Evolutionary conservation across 345 rosid species (phyloP).

Genomic region (Pugionium cornutum): DNA sequence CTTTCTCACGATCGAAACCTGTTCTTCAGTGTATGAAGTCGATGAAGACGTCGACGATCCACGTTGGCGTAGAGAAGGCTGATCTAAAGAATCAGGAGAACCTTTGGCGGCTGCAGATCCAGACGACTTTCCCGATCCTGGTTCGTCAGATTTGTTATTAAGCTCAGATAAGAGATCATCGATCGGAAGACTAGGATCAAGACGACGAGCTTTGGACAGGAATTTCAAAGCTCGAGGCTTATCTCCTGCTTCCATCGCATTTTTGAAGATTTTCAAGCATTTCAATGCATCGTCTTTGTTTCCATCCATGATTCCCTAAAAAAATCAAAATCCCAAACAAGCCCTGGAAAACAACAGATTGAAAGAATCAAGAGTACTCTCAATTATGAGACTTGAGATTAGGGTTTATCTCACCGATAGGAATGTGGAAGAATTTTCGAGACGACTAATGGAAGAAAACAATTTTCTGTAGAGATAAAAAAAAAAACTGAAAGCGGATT

Average conservation of each 20-base stretch:
- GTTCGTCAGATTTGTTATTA: slow-evolving; percentile 38
- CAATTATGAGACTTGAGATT: slow-evolving; percentile 21
- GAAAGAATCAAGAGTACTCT: slow-evolving; percentile 32
- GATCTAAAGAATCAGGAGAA: slow-evolving; percentile 41
- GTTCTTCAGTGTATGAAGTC: slow-evolving; percentile 64
- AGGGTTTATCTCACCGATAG: slow-evolving; percentile 38
- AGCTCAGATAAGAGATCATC: slow-evolving; percentile 61
- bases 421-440: slow-evolving; percentile 9
- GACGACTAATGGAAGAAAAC: slow-evolving; percentile 10
- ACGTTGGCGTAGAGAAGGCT: slow-evolving; percentile 61
- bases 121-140: slow-evolving; percentile 17
- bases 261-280: slow-evolving; percentile 76
- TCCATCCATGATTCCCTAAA: slow-evolving; percentile 62
- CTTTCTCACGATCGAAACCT: slow-evolving; percentile 65
- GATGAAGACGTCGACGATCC: slow-evolving; percentile 46
- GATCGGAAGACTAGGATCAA: slow-evolving; percentile 69
- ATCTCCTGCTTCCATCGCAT: slow-evolving; percentile 73
- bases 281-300: slow-evolving; percentile 94
- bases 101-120: slow-evolving; percentile 35
- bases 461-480: slow-evolving; percentile 9
- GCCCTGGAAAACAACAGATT: slow-evolving; percentile 29
- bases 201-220: slow-evolving; percentile 85
- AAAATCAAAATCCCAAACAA: not conserved
- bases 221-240: slow-evolving; percentile 77
- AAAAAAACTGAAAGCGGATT: not conserved